Conservation (phyloP, 2,329 filamentous ascomycete species). For the Calonectria crousiana region DNA sequence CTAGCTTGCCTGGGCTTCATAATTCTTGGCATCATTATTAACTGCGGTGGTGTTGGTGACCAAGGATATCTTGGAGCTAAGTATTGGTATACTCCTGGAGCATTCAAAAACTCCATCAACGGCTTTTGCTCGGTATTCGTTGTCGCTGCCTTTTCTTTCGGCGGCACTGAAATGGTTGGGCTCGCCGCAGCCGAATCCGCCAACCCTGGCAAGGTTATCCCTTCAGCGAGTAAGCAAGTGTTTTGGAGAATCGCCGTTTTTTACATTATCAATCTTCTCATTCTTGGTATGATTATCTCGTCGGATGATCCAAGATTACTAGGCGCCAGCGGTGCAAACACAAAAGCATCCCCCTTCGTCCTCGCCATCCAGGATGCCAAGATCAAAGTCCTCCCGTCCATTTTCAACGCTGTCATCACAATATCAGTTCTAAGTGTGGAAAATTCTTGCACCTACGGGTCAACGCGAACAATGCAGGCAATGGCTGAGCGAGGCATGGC, state of each 20-base stretch:
- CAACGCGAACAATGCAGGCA: conserved; percentile 64
- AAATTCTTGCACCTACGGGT: conserved; percentile 64
- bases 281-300: conserved; percentile 57
- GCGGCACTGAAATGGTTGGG: conserved; percentile 75
- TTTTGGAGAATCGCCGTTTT: conserved; percentile 62
- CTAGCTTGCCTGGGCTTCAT: conserved; percentile 69
- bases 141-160: conserved; percentile 76
- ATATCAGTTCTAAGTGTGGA: conserved; percentile 65
- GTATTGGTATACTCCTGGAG: conserved; percentile 48
- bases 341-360: conserved; percentile 60
- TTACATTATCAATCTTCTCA: conserved; percentile 59
- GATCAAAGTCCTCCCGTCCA: conserved; percentile 58
- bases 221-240: conserved; percentile 81
- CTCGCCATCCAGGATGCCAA: conserved; percentile 60
- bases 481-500: conserved; percentile 65
- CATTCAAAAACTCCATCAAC: conserved; percentile 76
- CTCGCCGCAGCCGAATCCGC: conserved; percentile 75
- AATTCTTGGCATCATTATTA: conserved; percentile 67
- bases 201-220: conserved; percentile 76
- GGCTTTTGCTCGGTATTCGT: conserved; percentile 77
- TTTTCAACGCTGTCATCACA: conserved; percentile 65
- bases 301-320: conserved; percentile 55
- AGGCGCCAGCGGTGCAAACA: conserved; percentile 15
- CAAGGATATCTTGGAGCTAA: conserved; percentile 55
- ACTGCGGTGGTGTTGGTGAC: conserved; percentile 64